Conservation (phyloP, 192 early-diverging fungal species). For the Linnemannia schmuckeri region DNA sequence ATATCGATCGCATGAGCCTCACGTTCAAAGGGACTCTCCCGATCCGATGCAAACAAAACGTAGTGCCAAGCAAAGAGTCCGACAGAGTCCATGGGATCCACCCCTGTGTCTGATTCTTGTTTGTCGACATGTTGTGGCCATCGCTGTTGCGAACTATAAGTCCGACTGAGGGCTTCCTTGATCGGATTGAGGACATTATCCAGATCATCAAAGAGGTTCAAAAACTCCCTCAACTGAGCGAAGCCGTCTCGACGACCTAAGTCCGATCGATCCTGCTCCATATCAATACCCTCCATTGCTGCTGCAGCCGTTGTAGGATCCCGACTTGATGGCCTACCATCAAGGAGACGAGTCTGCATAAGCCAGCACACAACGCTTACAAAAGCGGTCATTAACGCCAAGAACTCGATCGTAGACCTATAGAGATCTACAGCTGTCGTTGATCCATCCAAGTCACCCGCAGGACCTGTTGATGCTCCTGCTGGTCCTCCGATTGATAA, state of each 20-base stretch:
- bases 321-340: background rate
- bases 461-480: background rate
- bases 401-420: conserved; percentile 49
- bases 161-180: conserved; percentile 43
- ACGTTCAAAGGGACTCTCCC: conserved; percentile 3
- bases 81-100: conserved; percentile 2
- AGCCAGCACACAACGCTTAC: conserved; percentile 61
- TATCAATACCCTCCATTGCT: conserved; percentile 12
- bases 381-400: conserved; percentile 60
- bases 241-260: background rate
- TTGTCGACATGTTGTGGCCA: background rate
- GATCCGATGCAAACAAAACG: conserved; percentile 20
- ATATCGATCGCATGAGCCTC: conserved; percentile 8
- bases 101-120: background rate
- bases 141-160: background rate
- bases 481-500: background rate
- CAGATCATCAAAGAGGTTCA: conserved; percentile 44
- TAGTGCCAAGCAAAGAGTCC: conserved; percentile 44
- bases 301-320: background rate
- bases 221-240: conserved; percentile 23
- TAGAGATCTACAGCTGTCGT: conserved; percentile 28
- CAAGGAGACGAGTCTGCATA: conserved; percentile 24
- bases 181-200: conserved; percentile 55
- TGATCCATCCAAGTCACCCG: conserved; percentile 16
- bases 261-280: background rate